These are phyloP conservation scores for Suillus hirtellus DNA, from an alignment of 768 basidiomycete genomes.

Conservation along the genomic window DNA sequence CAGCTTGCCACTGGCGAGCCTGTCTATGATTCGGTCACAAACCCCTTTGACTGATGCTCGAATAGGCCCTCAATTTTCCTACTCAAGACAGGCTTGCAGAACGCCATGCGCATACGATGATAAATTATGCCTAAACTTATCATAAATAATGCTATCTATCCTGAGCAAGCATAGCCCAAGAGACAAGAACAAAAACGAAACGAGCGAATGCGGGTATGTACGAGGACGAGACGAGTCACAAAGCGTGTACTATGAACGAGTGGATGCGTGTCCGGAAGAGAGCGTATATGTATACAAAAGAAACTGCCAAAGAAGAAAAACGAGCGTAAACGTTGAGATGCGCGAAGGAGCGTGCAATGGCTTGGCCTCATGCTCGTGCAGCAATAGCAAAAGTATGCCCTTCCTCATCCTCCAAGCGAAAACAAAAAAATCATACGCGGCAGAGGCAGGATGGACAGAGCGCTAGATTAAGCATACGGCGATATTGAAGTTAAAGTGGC, in stretches of 20 bases:
- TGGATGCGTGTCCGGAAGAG: background rate
- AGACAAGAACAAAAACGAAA: background rate
- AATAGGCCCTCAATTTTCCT: background rate
- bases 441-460: background rate
- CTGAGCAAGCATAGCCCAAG: background rate
- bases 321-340: background rate
- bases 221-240: background rate
- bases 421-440: background rate
- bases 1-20: background rate
- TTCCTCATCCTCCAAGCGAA: background rate
- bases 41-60: background rate
- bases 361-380: background rate
- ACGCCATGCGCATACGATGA: background rate
- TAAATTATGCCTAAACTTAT: slow-evolving; percentile 3
- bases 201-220: background rate
- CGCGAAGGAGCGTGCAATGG: background rate
- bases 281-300: background rate
- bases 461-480: slow-evolving; percentile 1
- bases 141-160: slow-evolving; percentile 4
- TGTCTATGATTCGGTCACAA: background rate
- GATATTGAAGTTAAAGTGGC: slow-evolving; percentile 1
- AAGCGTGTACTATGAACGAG: background rate
- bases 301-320: background rate
- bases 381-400: background rate
- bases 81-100: background rate